Evolutionary conservation across 441 rosid species (phyloP).

Genomic region (Daphne laureola): DNA sequence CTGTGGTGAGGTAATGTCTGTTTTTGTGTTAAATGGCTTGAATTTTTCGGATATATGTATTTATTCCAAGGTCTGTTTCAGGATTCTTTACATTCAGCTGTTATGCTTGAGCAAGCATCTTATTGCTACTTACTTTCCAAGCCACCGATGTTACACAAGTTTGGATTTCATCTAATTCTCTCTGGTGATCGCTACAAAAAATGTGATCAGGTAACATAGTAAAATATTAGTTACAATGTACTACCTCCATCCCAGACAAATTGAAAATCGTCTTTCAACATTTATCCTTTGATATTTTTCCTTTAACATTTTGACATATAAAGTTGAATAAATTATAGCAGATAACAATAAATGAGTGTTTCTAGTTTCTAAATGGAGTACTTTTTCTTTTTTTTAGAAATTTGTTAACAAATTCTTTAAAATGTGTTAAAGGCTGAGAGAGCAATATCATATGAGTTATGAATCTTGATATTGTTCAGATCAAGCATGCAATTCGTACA

Average conservation of each 20-base stretch:
- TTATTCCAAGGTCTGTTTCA: constrained; percentile 21
- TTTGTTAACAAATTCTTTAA: no score
- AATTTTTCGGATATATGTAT: constrained; percentile 6
- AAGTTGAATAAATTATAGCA: no score
- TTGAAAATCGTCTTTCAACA: neutral
- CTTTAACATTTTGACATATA: no score
- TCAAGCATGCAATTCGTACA: constrained; percentile 95
- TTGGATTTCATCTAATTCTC: constrained; percentile 98
- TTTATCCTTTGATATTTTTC: no score
- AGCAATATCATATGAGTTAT: constrained; percentile 6
- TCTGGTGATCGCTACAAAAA: constrained; percentile 92
- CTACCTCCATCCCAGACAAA: constrained; percentile 17
- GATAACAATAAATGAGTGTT: no score
- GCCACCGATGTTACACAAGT: constrained; percentile 93
- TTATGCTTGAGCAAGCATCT: constrained; percentile 99
- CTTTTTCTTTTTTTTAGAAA: no score
- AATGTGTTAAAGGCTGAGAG: no score
- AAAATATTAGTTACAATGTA: constrained; percentile 8
- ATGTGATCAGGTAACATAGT: constrained; percentile 81
- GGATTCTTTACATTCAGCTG: constrained; percentile 94
- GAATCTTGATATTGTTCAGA: constrained; percentile 33
- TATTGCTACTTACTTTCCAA: constrained; percentile 86
- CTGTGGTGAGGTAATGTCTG: constrained; percentile 73
- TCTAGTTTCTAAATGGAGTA: no score
- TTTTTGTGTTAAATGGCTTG: constrained; percentile 8